Conservation (phyloP, 257 asterid species). For the Pogostemon cablin region DNA sequence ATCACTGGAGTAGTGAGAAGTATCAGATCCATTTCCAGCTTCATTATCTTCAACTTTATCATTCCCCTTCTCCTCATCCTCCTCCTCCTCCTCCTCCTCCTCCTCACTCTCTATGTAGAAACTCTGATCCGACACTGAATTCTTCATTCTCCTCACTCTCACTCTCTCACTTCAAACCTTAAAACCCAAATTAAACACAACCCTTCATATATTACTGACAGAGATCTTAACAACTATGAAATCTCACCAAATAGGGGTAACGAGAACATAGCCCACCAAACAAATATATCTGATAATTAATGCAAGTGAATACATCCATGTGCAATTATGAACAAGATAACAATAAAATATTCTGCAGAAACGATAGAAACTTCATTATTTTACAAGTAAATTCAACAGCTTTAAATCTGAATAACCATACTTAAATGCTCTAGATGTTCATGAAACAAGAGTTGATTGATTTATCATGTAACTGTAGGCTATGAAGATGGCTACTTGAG, state of each 20-base stretch:
- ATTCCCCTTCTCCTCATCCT: conserved; percentile 56
- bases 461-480: background rate
- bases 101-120: conserved; percentile 86
- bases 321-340: conserved; percentile 26
- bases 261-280: conserved; percentile 17
- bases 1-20: conserved; percentile 54
- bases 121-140: conserved; percentile 74
- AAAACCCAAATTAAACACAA: conserved; percentile 33
- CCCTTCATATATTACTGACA: background rate
- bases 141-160: conserved; percentile 61
- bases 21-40: conserved; percentile 62
- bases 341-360: conserved; percentile 27
- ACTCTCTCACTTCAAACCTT: conserved; percentile 36
- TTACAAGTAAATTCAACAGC: conserved; percentile 11
- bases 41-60: conserved; percentile 46
- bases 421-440: background rate
- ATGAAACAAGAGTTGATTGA: background rate
- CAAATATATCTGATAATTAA: background rate
- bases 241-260: conserved; percentile 17
- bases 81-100: conserved; percentile 89
- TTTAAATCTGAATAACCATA: conserved; percentile 2
- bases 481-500: background rate
- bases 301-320: conserved; percentile 31
- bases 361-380: background rate
- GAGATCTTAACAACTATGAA: conserved; percentile 35